Percentiles rank a stretch among this genome's conserved stretches.
phyloP scores from a whole-genome alignment of 1,284 basidiomycete genomes.

The Meira nashicola region DNA sequence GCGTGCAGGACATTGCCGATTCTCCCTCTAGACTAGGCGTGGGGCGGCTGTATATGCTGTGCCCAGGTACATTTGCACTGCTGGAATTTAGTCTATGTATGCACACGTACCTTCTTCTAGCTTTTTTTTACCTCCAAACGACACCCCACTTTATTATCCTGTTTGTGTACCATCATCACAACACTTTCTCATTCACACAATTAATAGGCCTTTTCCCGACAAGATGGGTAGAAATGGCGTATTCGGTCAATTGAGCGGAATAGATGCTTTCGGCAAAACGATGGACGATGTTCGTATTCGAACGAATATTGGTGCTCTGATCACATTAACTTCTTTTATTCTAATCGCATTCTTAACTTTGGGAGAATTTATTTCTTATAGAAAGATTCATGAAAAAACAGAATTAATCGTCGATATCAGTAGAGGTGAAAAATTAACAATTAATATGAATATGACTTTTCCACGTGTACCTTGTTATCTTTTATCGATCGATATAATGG shows the following conservation, averaged over 20 bases:
- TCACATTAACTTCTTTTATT: constrained; percentile 84
- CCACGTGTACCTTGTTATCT: constrained; percentile 95
- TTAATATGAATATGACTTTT: constrained; percentile 89
- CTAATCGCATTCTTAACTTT: constrained; percentile 86
- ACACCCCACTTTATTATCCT: no score
- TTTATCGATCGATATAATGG: constrained; percentile 77
- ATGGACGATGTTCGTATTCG: constrained; percentile 52
- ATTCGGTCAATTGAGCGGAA: constrained; percentile 53
- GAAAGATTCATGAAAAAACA: constrained; percentile 62
- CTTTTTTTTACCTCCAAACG: no score
- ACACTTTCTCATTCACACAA: no score
- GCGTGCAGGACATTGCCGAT: no score
- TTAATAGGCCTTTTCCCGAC: no score
- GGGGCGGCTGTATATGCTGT: no score
- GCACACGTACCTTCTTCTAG: no score
- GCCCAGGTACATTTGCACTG: no score
- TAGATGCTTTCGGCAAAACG: constrained; percentile 92
- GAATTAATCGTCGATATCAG: constrained; percentile 67
- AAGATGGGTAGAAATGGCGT: constrained; percentile 36
- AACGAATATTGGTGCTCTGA: constrained; percentile 47
- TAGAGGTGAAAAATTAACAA: constrained; percentile 86
- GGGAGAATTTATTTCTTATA: constrained; percentile 93
- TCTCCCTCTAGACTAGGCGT: no score
- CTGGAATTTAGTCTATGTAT: no score
- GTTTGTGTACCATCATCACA: no score